Evolutionary conservation across 2,329 filamentous ascomycete species (phyloP).

Genomic region (Xylaria polymorpha): DNA sequence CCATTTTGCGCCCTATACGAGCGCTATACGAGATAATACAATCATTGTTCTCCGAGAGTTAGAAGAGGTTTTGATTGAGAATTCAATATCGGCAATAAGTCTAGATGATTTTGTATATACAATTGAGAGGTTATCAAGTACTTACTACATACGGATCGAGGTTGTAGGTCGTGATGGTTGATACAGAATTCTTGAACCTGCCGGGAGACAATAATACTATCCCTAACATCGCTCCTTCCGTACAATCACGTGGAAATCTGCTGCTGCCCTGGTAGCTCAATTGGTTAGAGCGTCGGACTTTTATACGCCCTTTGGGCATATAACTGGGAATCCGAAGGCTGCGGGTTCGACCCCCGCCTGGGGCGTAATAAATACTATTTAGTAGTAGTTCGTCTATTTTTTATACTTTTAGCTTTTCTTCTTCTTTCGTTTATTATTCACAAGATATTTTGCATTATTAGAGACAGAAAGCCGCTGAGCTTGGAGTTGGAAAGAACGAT

Average conservation of each 20-base stretch:
- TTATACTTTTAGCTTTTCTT: too few species aligned
- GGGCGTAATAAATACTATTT: constrained; percentile 38
- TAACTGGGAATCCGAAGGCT: constrained; percentile 46
- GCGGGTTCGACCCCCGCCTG: constrained; percentile 50
- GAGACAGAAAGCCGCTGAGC: too few species aligned
- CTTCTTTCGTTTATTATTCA: too few species aligned
- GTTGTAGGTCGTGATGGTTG: too few species aligned
- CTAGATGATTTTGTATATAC: too few species aligned
- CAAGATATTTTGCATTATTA: too few species aligned
- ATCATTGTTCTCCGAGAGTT: background rate
- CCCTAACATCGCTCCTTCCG: too few species aligned
- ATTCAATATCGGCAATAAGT: background rate
- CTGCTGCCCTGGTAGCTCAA: constrained; percentile 43
- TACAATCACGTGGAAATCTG: background rate
- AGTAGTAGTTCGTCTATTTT: background rate
- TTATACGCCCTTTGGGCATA: constrained; percentile 26
- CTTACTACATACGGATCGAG: too few species aligned
- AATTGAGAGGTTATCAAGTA: too few species aligned
- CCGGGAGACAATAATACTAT: background rate
- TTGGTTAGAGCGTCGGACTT: constrained; percentile 46
- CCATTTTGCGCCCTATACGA: background rate
- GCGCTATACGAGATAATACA: background rate
- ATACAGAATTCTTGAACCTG: too few species aligned
- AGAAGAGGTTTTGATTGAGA: background rate
- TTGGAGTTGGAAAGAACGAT: too few species aligned